A percentile compares a stretch with the other conserved stretches of the same genome.
Evolutionary conservation across 306 rosid species (phyloP).

Genomic region (Argentina anserina): DNA sequence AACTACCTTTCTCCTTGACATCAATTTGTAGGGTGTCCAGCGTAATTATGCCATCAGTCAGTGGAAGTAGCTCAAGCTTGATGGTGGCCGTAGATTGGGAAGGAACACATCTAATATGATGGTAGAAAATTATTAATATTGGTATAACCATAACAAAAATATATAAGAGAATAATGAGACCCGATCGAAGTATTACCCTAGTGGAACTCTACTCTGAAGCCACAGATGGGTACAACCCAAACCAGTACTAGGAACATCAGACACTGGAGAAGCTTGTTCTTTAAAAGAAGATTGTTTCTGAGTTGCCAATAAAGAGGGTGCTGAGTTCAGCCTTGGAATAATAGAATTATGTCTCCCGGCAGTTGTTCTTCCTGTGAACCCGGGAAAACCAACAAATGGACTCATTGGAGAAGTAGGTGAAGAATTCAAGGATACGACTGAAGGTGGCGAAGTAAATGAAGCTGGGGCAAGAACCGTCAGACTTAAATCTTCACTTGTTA

Average conservation of each 20-base stretch:
- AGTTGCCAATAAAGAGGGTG: conserved; percentile 37
- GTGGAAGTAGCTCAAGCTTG: conserved; percentile 91
- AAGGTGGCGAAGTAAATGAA: conserved; percentile 59
- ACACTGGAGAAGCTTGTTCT: conserved; percentile 36
- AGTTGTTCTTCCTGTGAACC: conserved; percentile 47
- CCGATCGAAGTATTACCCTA: conserved; percentile 57
- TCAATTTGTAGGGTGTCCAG: conserved; percentile 80
- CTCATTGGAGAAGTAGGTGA: conserved; percentile 69
- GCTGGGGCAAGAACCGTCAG: conserved; percentile 90
- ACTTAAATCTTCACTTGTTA: conserved; percentile 84
- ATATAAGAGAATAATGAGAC: neutral
- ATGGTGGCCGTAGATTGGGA: conserved; percentile 72
- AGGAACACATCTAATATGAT: conserved; percentile 63
- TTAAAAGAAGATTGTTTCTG: conserved; percentile 43
- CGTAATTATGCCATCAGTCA: conserved; percentile 84
- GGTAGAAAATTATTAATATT: conserved; percentile 21
- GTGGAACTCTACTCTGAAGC: conserved; percentile 96
- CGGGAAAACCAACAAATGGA: conserved; percentile 61
- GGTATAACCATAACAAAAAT: conserved; percentile 11
- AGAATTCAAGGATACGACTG: conserved; percentile 66
- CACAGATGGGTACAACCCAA: conserved; percentile 83
- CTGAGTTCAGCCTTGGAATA: conserved; percentile 39
- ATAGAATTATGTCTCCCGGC: conserved; percentile 37
- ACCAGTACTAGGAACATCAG: conserved; percentile 63
- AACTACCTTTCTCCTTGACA: conserved; percentile 81